Base-by-base conservation (phyloP, 2,329 filamentous ascomycete genomes). In the Cladophialophora bantiana region DNA sequence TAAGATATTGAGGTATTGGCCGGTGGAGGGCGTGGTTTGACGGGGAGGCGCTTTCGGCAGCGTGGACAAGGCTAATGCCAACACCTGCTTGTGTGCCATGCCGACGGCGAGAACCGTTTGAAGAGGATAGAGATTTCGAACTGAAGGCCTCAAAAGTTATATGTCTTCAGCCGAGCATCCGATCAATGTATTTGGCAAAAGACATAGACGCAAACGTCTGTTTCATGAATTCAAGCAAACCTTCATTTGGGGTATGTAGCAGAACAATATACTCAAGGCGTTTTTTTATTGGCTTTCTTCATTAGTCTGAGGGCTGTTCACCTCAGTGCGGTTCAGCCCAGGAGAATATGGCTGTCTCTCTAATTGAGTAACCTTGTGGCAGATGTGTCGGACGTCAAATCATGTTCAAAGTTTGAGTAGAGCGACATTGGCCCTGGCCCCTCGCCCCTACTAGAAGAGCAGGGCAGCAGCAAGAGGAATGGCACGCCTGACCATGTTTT, bases 401-500 rank as follows among this genome's bases (percentile, higher is more conserved):
- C 40, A 45, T 15, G 38, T 42, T 42, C 38, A 5, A 42, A n/a
- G 12, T 42, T 42, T 5, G 15, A 15, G 38, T 5, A 42, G 12
- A 45, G 40, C 15, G n/a, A 26, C 7, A 26, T 50, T 50, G 45
- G 7, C 45, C 45, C 1, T 12, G 18, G 45, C 0, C 20, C 45
- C 45, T 10, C 12, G 18, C 4, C 26, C 26, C 26, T 50, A 10
- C 2, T 26, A 20, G 18, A 26, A 3, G 3, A 7, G 13, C 45
- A 50, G 18, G n/a, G 18, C 7, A 7, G 12, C 18, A 50, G 45
- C 4, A n/a, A 45, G n/a, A 45, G 42, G 9, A 0, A 26, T 50
- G 45, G 45, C 45, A 50, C n/a, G 45, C 45, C 45, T 50, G 45
- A 50, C 18, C 18, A 10, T 20, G 45, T 50, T 50, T 18, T 26